Evolutionary conservation across 768 basidiomycete species (phyloP).

Genomic region (Lentinula sp.): DNA sequence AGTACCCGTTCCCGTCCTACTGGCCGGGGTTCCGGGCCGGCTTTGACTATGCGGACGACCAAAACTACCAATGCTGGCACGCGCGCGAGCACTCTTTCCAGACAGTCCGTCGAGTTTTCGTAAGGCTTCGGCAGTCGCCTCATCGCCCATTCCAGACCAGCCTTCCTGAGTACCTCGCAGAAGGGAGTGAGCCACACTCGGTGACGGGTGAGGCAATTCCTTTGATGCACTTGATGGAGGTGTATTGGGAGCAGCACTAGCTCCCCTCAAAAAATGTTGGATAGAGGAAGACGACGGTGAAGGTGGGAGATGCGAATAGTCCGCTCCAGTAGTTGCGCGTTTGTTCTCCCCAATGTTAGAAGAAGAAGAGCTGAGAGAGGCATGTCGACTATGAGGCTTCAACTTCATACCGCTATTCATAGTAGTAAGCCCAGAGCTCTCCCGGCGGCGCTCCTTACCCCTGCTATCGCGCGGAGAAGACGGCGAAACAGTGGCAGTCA

Average conservation of each 20-base stretch:
- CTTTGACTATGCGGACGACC: constrained; percentile 60
- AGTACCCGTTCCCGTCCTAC: constrained; percentile 45
- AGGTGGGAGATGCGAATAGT: constrained; percentile 87
- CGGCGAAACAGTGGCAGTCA: constrained; percentile 44
- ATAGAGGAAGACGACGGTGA: constrained; percentile 90
- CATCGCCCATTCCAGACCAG: constrained; percentile 84
- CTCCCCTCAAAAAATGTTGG: constrained; percentile 69
- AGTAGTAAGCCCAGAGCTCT: constrained; percentile 38
- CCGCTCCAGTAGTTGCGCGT: constrained; percentile 51
- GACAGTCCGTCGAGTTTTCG: constrained; percentile 88
- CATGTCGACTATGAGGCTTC: constrained; percentile 54
- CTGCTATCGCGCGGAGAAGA: constrained; percentile 35
- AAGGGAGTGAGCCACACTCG: constrained; percentile 79
- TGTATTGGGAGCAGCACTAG: constrained; percentile 33
- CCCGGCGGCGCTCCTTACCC: constrained; percentile 48
- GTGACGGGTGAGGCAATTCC: constrained; percentile 38
- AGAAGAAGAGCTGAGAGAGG: constrained; percentile 63
- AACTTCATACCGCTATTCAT: constrained; percentile 31
- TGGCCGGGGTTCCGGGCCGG: constrained; percentile 69
- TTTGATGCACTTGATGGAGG: constrained; percentile 35
- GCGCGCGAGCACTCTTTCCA: constrained; percentile 68
- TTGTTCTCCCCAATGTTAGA: constrained; percentile 46
- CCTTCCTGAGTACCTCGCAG: constrained; percentile 86
- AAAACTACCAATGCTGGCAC: constrained; percentile 71
- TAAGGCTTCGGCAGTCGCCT: constrained; percentile 84